Evolutionary conservation across 345 rosid genomes (phyloP).

Genomic region (Lepidium aucheri): DNA sequence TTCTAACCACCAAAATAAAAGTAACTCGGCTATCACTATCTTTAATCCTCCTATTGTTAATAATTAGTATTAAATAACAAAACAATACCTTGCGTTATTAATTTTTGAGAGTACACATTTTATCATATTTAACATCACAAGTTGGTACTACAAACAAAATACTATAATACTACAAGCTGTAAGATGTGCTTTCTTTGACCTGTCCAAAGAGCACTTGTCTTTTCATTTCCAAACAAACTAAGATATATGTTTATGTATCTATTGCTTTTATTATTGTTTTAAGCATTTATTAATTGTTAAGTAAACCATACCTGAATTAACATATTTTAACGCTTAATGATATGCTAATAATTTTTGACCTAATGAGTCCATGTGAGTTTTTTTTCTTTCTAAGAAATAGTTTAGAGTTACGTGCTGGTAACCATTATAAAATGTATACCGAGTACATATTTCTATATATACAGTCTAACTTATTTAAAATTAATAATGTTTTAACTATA

Average conservation of each 20-base stretch:
- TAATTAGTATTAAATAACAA: not conserved
- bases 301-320: not conserved
- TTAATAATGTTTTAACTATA: too few relatives aligned
- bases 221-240: not conserved
- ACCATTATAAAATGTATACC: not conserved
- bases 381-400: not conserved
- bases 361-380: not conserved
- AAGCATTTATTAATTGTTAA: not conserved
- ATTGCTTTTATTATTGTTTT: too few relatives aligned
- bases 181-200: conserved; percentile 5
- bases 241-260: too few relatives aligned
- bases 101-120: not conserved
- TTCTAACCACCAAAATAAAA: too few relatives aligned
- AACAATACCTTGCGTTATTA: not conserved
- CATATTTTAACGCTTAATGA: not conserved
- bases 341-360: not conserved
- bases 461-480: too few relatives aligned
- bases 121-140: not conserved
- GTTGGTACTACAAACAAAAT: not conserved
- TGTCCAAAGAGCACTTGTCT: not conserved
- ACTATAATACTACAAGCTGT: not conserved
- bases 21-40: too few relatives aligned
- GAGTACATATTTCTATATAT: not conserved
- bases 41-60: conserved; percentile 2
- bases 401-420: not conserved